These are phyloP conservation scores for Pestalotiopsis sp. DNA, from an alignment of 2,329 filamentous ascomycete genomes.

Conservation along the genomic window DNA sequence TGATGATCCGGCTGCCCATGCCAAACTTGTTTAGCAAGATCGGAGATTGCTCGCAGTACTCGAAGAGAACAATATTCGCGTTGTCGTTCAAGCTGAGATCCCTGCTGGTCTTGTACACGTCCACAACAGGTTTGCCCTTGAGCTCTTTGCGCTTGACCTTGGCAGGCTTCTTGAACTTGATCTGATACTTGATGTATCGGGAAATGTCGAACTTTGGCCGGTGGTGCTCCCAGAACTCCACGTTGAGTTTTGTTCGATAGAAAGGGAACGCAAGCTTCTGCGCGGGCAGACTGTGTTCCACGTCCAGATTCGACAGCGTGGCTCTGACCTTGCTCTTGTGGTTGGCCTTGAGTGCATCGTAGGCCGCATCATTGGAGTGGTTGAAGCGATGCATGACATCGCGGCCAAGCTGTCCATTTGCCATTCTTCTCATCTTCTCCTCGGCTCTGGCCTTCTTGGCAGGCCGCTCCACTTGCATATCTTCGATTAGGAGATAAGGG, in stretches of 20 bases:
- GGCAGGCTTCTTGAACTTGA: slow-evolving; percentile 50
- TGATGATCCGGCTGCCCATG: slow-evolving; percentile 94
- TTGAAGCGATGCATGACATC: slow-evolving; percentile 85
- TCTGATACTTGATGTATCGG: slow-evolving; percentile 38
- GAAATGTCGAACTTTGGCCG: slow-evolving; percentile 71
- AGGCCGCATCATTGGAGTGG: slow-evolving; percentile 93
- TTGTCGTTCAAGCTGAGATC: slow-evolving; percentile 88
- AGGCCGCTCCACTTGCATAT: slow-evolving; percentile 64
- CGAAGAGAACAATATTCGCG: slow-evolving; percentile 81
- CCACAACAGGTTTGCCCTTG: slow-evolving; percentile 75
- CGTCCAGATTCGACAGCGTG: slow-evolving; percentile 84
- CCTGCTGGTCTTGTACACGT: slow-evolving; percentile 77
- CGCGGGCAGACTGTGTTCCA: slow-evolving; percentile 93
- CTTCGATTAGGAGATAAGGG: slow-evolving; percentile 80
- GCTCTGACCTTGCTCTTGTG: slow-evolving; percentile 95
- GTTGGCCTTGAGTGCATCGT: slow-evolving; percentile 94
- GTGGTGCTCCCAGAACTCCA: slow-evolving; percentile 66
- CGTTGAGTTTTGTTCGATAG: slow-evolving; percentile 83
- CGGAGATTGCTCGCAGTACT: slow-evolving; percentile 94
- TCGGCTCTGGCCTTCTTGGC: slow-evolving; percentile 59
- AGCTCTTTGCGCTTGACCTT: slow-evolving; percentile 79
- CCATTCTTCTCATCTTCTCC: slow-evolving; percentile 64
- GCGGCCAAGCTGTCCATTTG: slow-evolving; percentile 68
- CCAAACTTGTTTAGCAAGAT: slow-evolving; percentile 93
- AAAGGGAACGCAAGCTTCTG: slow-evolving; percentile 92